Percentiles rank a stretch among this genome's conserved stretches.
phyloP scores from a whole-genome alignment of 2,329 filamentous ascomycete genomes.

The Xylaria sp. region DNA sequence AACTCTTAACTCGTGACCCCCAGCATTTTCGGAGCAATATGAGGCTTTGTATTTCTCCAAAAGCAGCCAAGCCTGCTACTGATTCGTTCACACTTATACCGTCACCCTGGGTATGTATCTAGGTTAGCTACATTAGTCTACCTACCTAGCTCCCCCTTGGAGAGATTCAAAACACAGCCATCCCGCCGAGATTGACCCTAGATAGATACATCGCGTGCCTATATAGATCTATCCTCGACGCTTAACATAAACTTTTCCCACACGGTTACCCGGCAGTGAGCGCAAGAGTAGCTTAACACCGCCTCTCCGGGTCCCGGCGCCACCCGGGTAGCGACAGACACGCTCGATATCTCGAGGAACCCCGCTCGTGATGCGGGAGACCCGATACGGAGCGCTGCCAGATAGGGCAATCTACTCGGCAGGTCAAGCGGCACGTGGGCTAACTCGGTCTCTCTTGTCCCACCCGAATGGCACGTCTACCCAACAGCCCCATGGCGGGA shows the following conservation, averaged over 20 bases:
- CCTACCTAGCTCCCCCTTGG: not conserved
- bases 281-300: constrained; percentile 10
- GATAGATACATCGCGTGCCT: not conserved
- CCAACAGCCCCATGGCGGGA: constrained; percentile 21
- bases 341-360: constrained; percentile 10
- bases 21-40: not conserved
- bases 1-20: not conserved
- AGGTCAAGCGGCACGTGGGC: constrained; percentile 22
- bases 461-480: constrained; percentile 29
- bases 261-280: constrained; percentile 2
- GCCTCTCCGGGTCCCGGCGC: constrained; percentile 18
- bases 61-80: not conserved
- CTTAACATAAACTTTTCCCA: not conserved
- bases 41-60: not conserved
- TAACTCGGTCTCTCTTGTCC: constrained; percentile 22
- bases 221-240: not conserved
- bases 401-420: constrained; percentile 23
- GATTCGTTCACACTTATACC: not conserved
- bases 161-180: not conserved
- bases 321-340: constrained; percentile 17
- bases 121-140: not conserved
- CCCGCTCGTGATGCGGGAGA: constrained; percentile 17
- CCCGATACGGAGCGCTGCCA: constrained; percentile 13
- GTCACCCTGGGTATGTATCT: not conserved
- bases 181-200: not conserved